Base-by-base conservation (phyloP, 2,329 filamentous ascomycete species). In the Cytospora piceae region DNA sequence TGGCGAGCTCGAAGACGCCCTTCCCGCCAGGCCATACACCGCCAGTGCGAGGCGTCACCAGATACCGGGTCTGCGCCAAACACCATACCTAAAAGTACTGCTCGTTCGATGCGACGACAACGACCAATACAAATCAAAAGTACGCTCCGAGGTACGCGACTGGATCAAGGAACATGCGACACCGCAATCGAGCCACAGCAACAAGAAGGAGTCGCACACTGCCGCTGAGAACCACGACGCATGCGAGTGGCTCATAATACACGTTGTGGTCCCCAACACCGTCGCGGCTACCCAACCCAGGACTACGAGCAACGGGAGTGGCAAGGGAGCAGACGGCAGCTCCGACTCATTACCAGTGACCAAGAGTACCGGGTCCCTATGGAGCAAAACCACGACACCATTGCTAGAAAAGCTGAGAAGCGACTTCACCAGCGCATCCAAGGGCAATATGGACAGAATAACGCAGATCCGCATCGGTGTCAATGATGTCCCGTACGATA, bases 91-190 rank as follows among this genome's bases (percentile, higher is more conserved):
- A 67, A 98, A 97, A 76, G 81, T 99, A 8, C 90, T 94, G 65
- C 81, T 99, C 2, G 84, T 99, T 61, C 87, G 94, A 73, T 98
- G 95, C 78, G 95, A 98, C 79, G 95, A 99, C 75, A 96, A 93
- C 73, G 96, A 99, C 57, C 88, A 88, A 11, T 99, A 99, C 83
- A 98, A 97, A 77, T 82, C 86, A 1, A 87, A 87, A 15, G 89
- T 92, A 8, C 86, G 93, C 59, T 88, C 91, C 72, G 87, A 92
- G 70, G 83, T 99, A 42, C 87, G 92, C 59, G 94, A 98, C 70
- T 99, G 95, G 95, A 87, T 98, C 72, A 96, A 95, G 77, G 81
- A 85, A 8, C 85, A 96, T 69, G 88, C 89, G 0, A 84, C 87
- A 0, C 80, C 85, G 0, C 81, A 86, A 2, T 80, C 85, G 65